phyloP scores from a whole-genome alignment of 73 alveolate species.

The Effrenium voratum region DNA sequence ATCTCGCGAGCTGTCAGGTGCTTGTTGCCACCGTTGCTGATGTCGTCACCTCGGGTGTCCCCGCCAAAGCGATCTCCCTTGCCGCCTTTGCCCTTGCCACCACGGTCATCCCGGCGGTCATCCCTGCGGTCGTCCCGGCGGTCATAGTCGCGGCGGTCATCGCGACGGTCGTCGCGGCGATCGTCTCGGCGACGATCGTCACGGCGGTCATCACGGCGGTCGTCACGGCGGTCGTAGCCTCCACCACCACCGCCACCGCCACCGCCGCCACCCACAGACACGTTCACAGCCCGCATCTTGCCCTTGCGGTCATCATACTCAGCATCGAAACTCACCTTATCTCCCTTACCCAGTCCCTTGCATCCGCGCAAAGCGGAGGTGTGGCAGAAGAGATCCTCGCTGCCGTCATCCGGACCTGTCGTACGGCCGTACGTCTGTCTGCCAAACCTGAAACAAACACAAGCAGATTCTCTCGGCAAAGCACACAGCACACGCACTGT shows the following conservation, averaged over 20 bases:
- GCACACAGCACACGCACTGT: no score
- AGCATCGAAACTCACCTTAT: slow-evolving; percentile 74
- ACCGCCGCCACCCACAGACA: slow-evolving; percentile 4
- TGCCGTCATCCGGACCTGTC: slow-evolving; percentile 90
- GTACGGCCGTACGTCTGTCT: no score
- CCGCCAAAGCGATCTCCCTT: slow-evolving; percentile 83
- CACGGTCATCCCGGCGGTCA: slow-evolving; percentile 38
- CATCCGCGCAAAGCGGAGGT: slow-evolving; percentile 37
- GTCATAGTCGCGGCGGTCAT: background rate
- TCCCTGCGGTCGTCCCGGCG: background rate
- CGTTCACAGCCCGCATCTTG: slow-evolving; percentile 79
- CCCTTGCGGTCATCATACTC: slow-evolving; percentile 90
- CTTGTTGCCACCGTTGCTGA: slow-evolving; percentile 83
- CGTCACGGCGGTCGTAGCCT: background rate
- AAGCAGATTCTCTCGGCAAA: no score
- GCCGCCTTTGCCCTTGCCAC: slow-evolving; percentile 52
- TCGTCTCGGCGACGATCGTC: slow-evolving; percentile 48
- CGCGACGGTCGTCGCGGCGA: slow-evolving; percentile 25
- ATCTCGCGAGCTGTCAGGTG: slow-evolving; percentile 93
- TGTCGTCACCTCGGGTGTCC: slow-evolving; percentile 81
- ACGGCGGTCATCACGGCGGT: slow-evolving; percentile 19
- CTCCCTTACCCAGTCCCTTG: slow-evolving; percentile 87
- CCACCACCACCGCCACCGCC: slow-evolving; percentile 30
- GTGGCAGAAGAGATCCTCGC: slow-evolving; percentile 91
- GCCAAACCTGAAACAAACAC: background rate